Evolutionary conservation across 2,329 filamentous ascomycete species (phyloP).

Genomic region (Aspergillus puulaauensis): DNA sequence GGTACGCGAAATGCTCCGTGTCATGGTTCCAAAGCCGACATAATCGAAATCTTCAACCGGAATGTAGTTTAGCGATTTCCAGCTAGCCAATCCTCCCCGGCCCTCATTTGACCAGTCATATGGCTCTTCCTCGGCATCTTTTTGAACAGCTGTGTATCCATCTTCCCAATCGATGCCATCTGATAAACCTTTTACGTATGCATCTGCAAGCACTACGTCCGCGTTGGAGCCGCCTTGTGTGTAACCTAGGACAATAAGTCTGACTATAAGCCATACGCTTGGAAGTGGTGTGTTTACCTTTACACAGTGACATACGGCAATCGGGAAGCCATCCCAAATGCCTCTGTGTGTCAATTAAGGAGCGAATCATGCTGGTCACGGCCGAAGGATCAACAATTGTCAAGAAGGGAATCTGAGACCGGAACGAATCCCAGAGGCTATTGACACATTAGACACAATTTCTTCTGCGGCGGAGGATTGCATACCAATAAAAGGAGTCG

Average conservation of each 20-base stretch:
- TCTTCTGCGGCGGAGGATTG: background rate
- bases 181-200: slow-evolving; percentile 65
- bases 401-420: slow-evolving; percentile 67
- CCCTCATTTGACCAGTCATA: slow-evolving; percentile 69
- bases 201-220: slow-evolving; percentile 66
- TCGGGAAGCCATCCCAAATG: slow-evolving; percentile 71
- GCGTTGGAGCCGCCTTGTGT: slow-evolving; percentile 74
- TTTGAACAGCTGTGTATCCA: slow-evolving; percentile 67
- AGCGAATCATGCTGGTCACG: slow-evolving; percentile 65
- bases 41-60: slow-evolving; percentile 69
- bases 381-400: slow-evolving; percentile 64
- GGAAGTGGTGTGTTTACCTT: slow-evolving; percentile 32
- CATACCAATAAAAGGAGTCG: slow-evolving; percentile 69
- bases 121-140: slow-evolving; percentile 70
- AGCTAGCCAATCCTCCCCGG: slow-evolving; percentile 67
- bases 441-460: slow-evolving; percentile 11
- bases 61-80: slow-evolving; percentile 70
- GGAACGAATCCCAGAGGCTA: slow-evolving; percentile 67
- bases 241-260: slow-evolving; percentile 48
- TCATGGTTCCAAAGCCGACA: slow-evolving; percentile 66
- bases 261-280: background rate
- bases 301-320: slow-evolving; percentile 71
- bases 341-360: slow-evolving; percentile 69
- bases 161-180: slow-evolving; percentile 64
- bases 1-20: slow-evolving; percentile 68